Evolutionary conservation across 1,284 basidiomycete species (phyloP).

Genomic region (Abortiporus biennis): DNA sequence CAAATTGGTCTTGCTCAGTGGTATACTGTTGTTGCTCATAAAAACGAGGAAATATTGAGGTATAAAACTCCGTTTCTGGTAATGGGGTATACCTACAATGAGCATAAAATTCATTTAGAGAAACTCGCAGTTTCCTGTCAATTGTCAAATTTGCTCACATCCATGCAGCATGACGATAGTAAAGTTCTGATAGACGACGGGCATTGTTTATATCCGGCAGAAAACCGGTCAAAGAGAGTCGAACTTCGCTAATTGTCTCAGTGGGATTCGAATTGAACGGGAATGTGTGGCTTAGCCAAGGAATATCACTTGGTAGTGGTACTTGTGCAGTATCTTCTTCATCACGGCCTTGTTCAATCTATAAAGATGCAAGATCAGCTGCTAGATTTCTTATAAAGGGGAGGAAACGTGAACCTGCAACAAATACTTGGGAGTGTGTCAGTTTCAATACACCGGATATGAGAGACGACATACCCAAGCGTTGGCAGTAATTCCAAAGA

Average conservation of each 20-base stretch:
- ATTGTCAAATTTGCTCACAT: conserved; percentile 36
- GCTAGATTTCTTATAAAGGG: neutral
- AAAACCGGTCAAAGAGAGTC: conserved; percentile 35
- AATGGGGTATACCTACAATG: conserved; percentile 55
- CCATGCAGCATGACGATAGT: conserved; percentile 64
- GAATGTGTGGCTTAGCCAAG: conserved; percentile 55
- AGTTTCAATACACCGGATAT: conserved; percentile 9
- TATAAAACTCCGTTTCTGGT: conserved; percentile 46
- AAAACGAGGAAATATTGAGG: conserved; percentile 43
- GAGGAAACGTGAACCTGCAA: conserved; percentile 23
- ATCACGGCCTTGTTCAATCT: conserved; percentile 55
- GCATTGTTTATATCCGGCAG: conserved; percentile 42
- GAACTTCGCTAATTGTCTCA: conserved; percentile 36
- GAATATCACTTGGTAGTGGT: conserved; percentile 41
- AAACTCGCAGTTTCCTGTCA: conserved; percentile 8
- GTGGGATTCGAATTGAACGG: conserved; percentile 43
- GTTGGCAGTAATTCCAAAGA: conserved; percentile 60
- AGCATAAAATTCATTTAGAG: conserved; percentile 7
- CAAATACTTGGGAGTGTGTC: conserved; percentile 25
- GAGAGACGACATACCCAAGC: conserved; percentile 47
- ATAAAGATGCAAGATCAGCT: conserved; percentile 7
- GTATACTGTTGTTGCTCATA: conserved; percentile 39
- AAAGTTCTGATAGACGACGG: conserved; percentile 39
- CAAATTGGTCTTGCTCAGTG: conserved; percentile 35
- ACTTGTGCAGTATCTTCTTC: conserved; percentile 39